A percentile compares a stretch with the other conserved stretches of the same genome.
phyloP scores from a whole-genome alignment of 257 asterid species.

The Salvia splendens region DNA sequence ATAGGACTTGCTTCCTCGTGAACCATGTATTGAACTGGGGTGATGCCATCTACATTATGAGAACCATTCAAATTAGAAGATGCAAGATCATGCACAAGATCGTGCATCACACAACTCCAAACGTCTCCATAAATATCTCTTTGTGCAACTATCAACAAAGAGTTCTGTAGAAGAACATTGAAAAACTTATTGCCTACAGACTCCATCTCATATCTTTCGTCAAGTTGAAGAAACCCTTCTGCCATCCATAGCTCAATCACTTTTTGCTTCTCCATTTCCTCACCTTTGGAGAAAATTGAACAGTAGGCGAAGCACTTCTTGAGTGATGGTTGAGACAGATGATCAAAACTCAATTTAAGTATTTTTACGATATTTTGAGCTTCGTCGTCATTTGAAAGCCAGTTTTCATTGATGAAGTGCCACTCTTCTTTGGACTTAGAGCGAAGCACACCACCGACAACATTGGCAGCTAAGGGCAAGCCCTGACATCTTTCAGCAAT shows the following conservation, averaged over 20 bases:
- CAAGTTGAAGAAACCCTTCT: background rate
- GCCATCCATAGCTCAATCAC: background rate
- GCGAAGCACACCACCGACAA: background rate
- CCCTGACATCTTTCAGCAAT: background rate
- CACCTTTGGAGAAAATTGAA: background rate
- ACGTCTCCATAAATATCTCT: background rate
- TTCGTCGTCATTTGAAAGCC: background rate
- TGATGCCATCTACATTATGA: too few relatives aligned
- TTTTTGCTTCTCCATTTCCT: background rate
- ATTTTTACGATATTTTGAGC: background rate
- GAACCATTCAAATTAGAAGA: background rate
- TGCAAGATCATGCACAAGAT: slow-evolving; percentile 2
- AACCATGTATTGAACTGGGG: background rate
- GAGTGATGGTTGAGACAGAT: background rate
- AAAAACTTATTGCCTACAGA: background rate
- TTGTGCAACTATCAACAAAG: background rate
- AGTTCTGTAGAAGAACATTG: background rate
- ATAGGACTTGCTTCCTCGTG: background rate
- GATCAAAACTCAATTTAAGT: background rate
- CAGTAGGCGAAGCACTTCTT: background rate
- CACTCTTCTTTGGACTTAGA: background rate
- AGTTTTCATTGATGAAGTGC: background rate
- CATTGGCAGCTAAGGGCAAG: background rate
- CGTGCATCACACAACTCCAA: background rate
- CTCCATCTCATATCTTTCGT: background rate